phyloP scores from a whole-genome alignment of 2,329 filamentous ascomycete species.

The Peltaster fructicola region DNA sequence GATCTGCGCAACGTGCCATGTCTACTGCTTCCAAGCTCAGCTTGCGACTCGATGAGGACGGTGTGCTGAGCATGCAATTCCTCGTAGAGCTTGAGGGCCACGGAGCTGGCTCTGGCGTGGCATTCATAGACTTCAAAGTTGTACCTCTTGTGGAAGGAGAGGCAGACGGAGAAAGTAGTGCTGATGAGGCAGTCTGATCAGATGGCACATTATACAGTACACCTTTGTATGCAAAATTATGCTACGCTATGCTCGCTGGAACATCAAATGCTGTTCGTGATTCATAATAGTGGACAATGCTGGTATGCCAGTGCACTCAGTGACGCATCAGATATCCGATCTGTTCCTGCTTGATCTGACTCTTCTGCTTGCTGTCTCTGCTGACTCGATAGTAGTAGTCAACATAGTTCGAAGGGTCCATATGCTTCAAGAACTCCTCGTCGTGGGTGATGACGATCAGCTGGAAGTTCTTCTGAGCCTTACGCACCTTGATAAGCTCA shows the following conservation, averaged over 20 bases:
- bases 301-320: too few relatives aligned
- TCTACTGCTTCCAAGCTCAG: constrained; percentile 81
- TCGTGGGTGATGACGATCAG: constrained; percentile 98
- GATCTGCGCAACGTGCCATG: constrained; percentile 83
- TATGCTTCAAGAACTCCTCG: constrained; percentile 82
- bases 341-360: constrained; percentile 52
- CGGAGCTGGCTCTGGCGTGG: constrained; percentile 27
- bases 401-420: constrained; percentile 86
- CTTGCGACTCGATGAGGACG: constrained; percentile 69
- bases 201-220: too few relatives aligned
- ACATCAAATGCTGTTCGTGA: too few relatives aligned
- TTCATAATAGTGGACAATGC: too few relatives aligned
- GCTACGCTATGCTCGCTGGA: too few relatives aligned
- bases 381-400: constrained; percentile 82
- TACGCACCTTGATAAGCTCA: constrained; percentile 67
- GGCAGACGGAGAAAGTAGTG: constrained; percentile 26
- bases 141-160: constrained; percentile 52
- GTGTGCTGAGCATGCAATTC: constrained; percentile 85
- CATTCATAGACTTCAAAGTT: constrained; percentile 70
- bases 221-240: too few relatives aligned
- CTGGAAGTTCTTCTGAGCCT: constrained; percentile 87
- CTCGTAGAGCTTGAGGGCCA: constrained; percentile 65
- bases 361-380: constrained; percentile 71
- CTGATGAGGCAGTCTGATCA: constrained; percentile 8
- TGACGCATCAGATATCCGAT: too few relatives aligned